Evolutionary conservation across 2,329 filamentous ascomycete genomes (phyloP), one percentile per base, ranked within the genome.

Genomic region (Calycina marina): DNA sequence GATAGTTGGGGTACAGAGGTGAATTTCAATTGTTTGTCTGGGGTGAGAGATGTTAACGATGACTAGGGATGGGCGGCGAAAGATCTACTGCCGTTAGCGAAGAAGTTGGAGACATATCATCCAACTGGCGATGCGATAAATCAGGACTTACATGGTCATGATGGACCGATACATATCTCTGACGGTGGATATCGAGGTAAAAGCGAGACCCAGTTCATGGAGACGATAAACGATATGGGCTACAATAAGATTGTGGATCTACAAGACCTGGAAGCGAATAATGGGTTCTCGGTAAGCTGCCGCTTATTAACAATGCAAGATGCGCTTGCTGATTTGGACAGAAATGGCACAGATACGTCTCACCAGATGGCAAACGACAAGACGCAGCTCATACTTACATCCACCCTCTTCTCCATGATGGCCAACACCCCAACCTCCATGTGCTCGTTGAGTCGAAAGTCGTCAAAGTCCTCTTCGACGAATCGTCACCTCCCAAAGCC

Each of bases 371-470:
- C 11, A 56, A 56, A 25, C 62, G 71, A n/a, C 68, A 72, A 44
- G 71, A 76, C 41, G 55, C 69, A 1, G 70, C 70, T 0, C 61
- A 66, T 36, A 45, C 55, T 10, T 75, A 71, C 37, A 42, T 74
- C 6, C 67, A 71, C 39, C 64, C 66, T 0, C 56, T 62, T 22
- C 49, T 71, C 0, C 53, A 63, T 31, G 55, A 57, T 34, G 60
- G 60, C 1, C 52, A 62, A 2, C 59, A 70, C 28, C 61, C 67
- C 0, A 74, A 75, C 35, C 60, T 78, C 2, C 67, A 77, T 35
- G 57, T 78, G 4, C 55, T 78, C 0, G 56, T 64, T 0, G 61
- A 75, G 42, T 61, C 64, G 2, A 66, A 66, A 35, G 70, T 78
- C 1, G 54, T 62, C 2, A 61, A 22, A 3, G 60, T 76, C 1